phyloP scores from a whole-genome alignment of 805 yeast genomes.

The Pichia cabralensis region DNA sequence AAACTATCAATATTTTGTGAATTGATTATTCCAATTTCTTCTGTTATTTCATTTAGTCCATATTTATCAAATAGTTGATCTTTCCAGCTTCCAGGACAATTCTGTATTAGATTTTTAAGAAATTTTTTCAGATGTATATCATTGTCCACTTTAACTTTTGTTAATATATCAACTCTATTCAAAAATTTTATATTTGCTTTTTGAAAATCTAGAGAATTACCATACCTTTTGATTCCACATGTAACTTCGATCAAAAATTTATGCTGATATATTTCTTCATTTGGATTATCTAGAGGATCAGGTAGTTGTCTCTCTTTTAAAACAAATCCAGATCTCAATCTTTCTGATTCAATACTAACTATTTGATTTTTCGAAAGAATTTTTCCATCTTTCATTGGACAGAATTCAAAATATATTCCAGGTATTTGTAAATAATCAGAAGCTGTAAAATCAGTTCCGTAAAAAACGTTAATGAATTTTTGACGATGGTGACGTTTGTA shows the following conservation, averaged over 20 bases:
- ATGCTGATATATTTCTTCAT: slow-evolving; percentile 10
- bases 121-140: slow-evolving; percentile 13
- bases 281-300: slow-evolving; percentile 9
- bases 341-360: no score
- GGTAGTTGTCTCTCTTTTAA: slow-evolving; percentile 1
- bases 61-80: slow-evolving; percentile 8
- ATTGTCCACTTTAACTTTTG: slow-evolving; percentile 3
- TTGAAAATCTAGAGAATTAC: slow-evolving; percentile 14
- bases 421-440: slow-evolving; percentile 3
- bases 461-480: slow-evolving; percentile 4
- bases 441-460: slow-evolving; percentile 19
- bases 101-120: slow-evolving; percentile 10
- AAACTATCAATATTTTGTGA: slow-evolving; percentile 1
- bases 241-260: slow-evolving; percentile 15
- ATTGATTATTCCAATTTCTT: slow-evolving; percentile 1
- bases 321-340: no score
- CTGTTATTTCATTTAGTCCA: slow-evolving; percentile 6
- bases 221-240: slow-evolving; percentile 12
- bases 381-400: no score
- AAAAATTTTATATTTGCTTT: slow-evolving; percentile 8
- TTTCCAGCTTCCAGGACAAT: slow-evolving; percentile 11
- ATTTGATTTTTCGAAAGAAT: slow-evolving; percentile 1
- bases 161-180: slow-evolving; percentile 6
- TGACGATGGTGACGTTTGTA: not conserved
- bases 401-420: no score